Evolutionary conservation across 495 filamentous ascomycete species (phyloP), one percentile per base, ranked within the genome.

Genomic region (Aspergillus saccharolyticus): DNA sequence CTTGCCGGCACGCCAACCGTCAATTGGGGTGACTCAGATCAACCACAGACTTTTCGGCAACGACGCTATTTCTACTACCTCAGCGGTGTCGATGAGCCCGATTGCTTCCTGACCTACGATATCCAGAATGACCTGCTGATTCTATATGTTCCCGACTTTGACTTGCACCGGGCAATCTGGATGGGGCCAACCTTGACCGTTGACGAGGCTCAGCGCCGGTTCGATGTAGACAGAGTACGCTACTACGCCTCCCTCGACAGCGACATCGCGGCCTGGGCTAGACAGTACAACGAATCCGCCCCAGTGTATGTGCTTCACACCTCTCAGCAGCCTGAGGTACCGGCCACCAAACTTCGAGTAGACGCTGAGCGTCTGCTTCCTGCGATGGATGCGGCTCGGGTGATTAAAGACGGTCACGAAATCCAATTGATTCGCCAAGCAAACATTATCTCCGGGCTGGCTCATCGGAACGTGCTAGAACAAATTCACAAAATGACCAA

Each of bases 21-120:
- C 59, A 74, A 90, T 61, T 73, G 84, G 56, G 87, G 92, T 62
- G 91, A 96, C 71, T 87, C 86, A 56, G 91, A 96, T 65, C 85
- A 89, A 75, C 72, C 81, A 18, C 78, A 80, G 56, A 86, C 82
- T 3, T 95, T 95, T 63, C 80, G 89, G 57, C 94, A 98, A 71
- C 85, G 92, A 61, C 87, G 94, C 53, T 88, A 85, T 70, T 97
- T 98, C 76, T 96, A 88, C 82, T 97, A 98, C 71, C 78, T 98
- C 30, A 88, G 88, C 45, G 95, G 95, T 63, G 91, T 87, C 61
- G 76, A 85, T 42, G 80, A 91, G 46, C 81, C 90, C 25, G 91
- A 97, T 72, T 91, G 86, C 72, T 85, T 86, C 70, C 76, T 91
- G 52, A 85, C 89, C 53, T 96, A 97, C 79, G 85, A 94, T 66